phyloP scores from a whole-genome alignment of 805 yeast species.

The Komagataella mondaviorum region DNA sequence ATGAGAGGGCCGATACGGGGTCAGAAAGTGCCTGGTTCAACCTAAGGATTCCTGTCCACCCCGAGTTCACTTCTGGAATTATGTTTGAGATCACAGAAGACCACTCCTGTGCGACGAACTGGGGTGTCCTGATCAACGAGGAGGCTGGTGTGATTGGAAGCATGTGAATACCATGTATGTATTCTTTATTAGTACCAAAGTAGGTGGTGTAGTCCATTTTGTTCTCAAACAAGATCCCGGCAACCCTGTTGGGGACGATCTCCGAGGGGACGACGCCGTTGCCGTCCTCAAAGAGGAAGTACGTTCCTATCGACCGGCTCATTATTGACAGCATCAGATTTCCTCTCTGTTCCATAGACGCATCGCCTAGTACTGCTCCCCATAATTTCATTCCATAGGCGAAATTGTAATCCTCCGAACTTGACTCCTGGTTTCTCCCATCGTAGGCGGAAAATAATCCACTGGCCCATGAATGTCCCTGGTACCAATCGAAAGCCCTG shows the following conservation, averaged over 20 bases:
- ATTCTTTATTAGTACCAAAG: constrained; percentile 60
- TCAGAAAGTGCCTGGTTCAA: constrained; percentile 65
- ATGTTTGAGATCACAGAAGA: constrained; percentile 29
- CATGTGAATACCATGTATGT: constrained; percentile 71
- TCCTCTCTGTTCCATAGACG: constrained; percentile 37
- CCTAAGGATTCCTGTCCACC: constrained; percentile 65
- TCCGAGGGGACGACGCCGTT: constrained; percentile 42
- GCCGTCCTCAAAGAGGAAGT: constrained; percentile 39
- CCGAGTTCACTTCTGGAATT: constrained; percentile 38
- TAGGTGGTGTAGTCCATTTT: constrained; percentile 64
- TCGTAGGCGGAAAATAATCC: constrained; percentile 61
- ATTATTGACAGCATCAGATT: constrained; percentile 48
- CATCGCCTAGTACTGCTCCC: constrained; percentile 43
- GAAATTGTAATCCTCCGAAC: constrained; percentile 64
- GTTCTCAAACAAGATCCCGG: constrained; percentile 65
- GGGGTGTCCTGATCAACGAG: constrained; percentile 38
- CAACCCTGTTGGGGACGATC: constrained; percentile 50
- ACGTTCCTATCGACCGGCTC: constrained; percentile 37
- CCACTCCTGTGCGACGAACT: constrained; percentile 56
- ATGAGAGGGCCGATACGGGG: constrained; percentile 48
- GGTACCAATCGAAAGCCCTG: constrained; percentile 62
- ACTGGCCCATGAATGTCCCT: constrained; percentile 72
- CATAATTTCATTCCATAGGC: constrained; percentile 55
- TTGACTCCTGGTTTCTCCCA: constrained; percentile 66
- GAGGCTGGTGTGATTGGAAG: constrained; percentile 61